Evolutionary conservation across 2,329 filamentous ascomycete species (phyloP).

Genomic region (Trichoderma gracile): DNA sequence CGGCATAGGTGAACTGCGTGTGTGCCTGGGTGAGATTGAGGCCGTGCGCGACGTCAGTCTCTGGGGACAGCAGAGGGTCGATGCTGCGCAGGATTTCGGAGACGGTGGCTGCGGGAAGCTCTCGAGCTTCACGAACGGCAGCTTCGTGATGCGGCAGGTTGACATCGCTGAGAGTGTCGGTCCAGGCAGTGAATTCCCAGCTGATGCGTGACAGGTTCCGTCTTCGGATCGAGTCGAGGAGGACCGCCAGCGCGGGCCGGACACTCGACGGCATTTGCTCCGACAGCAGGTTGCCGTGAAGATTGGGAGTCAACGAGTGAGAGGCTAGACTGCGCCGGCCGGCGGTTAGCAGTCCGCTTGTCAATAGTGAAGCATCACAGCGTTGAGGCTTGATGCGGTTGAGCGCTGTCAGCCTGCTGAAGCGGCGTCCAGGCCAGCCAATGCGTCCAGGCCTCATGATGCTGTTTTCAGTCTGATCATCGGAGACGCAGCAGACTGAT

Average conservation of each 20-base stretch:
- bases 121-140: constrained; percentile 37
- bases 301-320: constrained; percentile 22
- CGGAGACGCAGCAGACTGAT: background rate
- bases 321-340: constrained; percentile 34
- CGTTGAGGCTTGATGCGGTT: constrained; percentile 26
- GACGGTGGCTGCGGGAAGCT: constrained; percentile 57
- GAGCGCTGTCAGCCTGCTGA: constrained; percentile 28
- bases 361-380: constrained; percentile 32
- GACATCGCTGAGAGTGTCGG: constrained; percentile 29
- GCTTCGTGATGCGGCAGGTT: constrained; percentile 29
- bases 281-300: constrained; percentile 18
- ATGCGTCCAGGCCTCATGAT: constrained; percentile 38
- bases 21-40: constrained; percentile 44
- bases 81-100: constrained; percentile 64
- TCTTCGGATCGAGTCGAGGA: constrained; percentile 39
- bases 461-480: background rate
- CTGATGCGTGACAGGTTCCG: constrained; percentile 32
- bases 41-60: constrained; percentile 51
- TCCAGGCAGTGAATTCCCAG: constrained; percentile 36
- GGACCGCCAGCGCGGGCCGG: constrained; percentile 30
- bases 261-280: constrained; percentile 26
- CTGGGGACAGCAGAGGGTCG: constrained; percentile 55
- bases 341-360: constrained; percentile 30
- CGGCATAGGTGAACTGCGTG: constrained; percentile 43
- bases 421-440: constrained; percentile 31